Conservation (phyloP, 768 basidiomycete species). For the Leccinum rimulosum region DNA sequence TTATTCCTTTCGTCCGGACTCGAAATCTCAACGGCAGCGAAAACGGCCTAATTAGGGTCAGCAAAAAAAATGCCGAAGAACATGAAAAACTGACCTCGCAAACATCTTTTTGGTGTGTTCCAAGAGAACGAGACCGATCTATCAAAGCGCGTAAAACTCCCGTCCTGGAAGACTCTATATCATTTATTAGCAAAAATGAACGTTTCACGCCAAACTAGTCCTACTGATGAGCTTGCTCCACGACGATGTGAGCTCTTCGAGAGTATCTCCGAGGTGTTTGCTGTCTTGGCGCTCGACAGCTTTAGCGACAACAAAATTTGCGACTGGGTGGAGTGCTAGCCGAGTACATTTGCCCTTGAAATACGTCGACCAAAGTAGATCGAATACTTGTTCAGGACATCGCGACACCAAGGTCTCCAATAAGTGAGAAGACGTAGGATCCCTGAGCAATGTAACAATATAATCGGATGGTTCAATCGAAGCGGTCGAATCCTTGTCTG, state of each 20-base stretch:
- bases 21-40: constrained; percentile 55
- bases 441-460: constrained; percentile 76
- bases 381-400: constrained; percentile 61
- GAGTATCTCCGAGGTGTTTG: constrained; percentile 51
- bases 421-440: constrained; percentile 86
- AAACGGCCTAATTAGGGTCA: constrained; percentile 49
- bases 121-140: constrained; percentile 58
- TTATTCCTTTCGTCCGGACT: constrained; percentile 46
- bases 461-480: constrained; percentile 67
- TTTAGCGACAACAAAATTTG: constrained; percentile 90
- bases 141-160: constrained; percentile 78
- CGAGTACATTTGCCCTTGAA: constrained; percentile 70
- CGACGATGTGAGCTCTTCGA: constrained; percentile 55
- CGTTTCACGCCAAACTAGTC: constrained; percentile 28
- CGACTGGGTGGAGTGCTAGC: constrained; percentile 83
- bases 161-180: constrained; percentile 61
- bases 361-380: constrained; percentile 72
- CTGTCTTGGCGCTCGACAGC: constrained; percentile 63
- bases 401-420: constrained; percentile 75
- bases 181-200: constrained; percentile 2
- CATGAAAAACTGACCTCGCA: constrained; percentile 48
- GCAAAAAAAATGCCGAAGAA: background rate
- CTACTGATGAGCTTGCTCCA: constrained; percentile 69
- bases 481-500: constrained; percentile 39
- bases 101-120: constrained; percentile 46